Evolutionary conservation across 2,329 filamentous ascomycete species (phyloP), one percentile per base, ranked within the genome.

Genomic region (Ophiostoma perfectum): DNA sequence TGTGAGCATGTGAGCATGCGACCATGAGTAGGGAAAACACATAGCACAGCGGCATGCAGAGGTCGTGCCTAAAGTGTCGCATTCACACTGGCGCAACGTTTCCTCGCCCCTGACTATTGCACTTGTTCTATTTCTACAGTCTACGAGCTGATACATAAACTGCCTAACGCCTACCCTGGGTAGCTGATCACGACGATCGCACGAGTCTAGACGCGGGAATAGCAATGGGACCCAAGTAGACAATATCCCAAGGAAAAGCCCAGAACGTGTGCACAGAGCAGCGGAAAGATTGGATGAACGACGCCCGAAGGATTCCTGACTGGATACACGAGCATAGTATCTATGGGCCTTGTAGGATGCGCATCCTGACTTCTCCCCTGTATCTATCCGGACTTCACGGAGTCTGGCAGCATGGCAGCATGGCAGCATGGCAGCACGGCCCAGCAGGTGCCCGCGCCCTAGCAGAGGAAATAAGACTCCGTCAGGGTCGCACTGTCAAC

Each of bases 1-100:
- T 60, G 55, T 60, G 55, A 60, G 55, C 11, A 49, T 27, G 27
- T 27, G 27, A 27, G 27, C 27, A 55, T 38, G 38, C 55, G 5
- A 60, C 55, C 55, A 60, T 18, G 55, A 27, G 55, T 14, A 38
- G 55, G 14, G 5, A 11, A 38, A 38, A 27, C 55, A 60, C 55
- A 60, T 6, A 6, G 42, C 42, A 16, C 55, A 18, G 7, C 55
- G 6, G 49, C n/a, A 55, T 27, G 3, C 9, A 38, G 27, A 14
- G 27, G 27, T 38, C 27, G n/a, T 12, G 27, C 12, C 49, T 9
- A 38, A 44, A 38, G n/a, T 5, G 55, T 14, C 3, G 9, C 38
- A 38, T 60, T 60, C n/a, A 27, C 49, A 55, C 14, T 16, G 11
- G 55, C 55, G 55, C 55, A 60, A 39, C 55, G 55, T 60, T 55